A percentile compares a stretch with the other conserved stretches of the same genome.
Evolutionary conservation across 176 grass and related monocot genomes (phyloP).

Genomic region (Puccinellia tenuiflora): DNA sequence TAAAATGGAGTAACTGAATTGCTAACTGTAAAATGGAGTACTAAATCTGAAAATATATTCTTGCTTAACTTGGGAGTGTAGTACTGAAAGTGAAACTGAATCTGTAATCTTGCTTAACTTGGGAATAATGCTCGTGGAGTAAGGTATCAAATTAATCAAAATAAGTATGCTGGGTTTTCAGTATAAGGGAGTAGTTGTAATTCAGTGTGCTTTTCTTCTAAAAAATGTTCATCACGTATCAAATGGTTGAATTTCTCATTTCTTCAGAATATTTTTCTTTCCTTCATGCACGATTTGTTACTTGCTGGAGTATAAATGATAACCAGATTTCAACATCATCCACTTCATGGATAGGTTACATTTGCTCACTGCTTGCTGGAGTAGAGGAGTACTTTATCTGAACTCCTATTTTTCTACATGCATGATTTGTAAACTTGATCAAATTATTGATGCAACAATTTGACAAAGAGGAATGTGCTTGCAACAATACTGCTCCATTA

Average conservation of each 20-base stretch:
- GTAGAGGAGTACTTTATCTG: background rate
- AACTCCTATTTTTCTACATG: background rate
- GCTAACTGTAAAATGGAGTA: too few relatives aligned
- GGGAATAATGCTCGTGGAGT: too few relatives aligned
- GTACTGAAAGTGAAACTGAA: too few relatives aligned
- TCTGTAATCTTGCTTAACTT: too few relatives aligned
- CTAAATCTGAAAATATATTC: too few relatives aligned
- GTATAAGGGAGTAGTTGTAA: constrained; percentile 6
- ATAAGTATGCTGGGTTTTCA: background rate
- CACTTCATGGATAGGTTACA: background rate
- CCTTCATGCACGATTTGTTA: background rate
- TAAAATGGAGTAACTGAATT: too few relatives aligned
- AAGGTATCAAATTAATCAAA: too few relatives aligned
- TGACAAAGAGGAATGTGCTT: too few relatives aligned
- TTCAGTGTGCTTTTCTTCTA: background rate
- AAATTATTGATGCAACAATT: too few relatives aligned
- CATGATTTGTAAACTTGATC: background rate
- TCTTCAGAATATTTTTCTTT: background rate
- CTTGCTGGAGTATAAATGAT: background rate
- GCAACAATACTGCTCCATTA: too few relatives aligned
- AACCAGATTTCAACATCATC: background rate
- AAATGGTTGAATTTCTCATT: background rate
- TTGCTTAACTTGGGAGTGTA: too few relatives aligned
- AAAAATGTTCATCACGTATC: constrained; percentile 2
- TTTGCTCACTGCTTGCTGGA: background rate